Evolutionary conservation across 164 flowering plant genomes (phyloP).

Genomic region (Euptelea pleiosperma): DNA sequence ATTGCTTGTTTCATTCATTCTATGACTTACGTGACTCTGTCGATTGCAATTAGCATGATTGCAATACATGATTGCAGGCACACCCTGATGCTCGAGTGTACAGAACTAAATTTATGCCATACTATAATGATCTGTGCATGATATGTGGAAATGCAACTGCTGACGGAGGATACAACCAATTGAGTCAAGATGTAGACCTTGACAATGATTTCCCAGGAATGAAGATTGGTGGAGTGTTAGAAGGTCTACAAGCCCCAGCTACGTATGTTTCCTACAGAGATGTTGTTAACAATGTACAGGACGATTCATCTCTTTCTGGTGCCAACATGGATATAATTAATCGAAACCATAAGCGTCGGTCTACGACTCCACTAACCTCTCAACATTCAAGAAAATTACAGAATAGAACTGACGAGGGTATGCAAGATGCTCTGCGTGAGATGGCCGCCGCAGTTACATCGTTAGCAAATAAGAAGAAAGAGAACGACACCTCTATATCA

Average conservation of each 20-base stretch:
- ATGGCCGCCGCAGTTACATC: slow-evolving; percentile 29
- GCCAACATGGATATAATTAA: no score
- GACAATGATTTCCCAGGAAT: slow-evolving; percentile 8
- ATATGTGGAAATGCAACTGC: slow-evolving; percentile 26
- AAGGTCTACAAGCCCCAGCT: slow-evolving; percentile 17
- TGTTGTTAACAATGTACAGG: slow-evolving; percentile 12
- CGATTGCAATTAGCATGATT: neutral
- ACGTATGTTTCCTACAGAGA: slow-evolving; percentile 21
- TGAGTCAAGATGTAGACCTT: slow-evolving; percentile 17
- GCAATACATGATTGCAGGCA: slow-evolving; percentile 30
- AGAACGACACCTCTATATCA: slow-evolving; percentile 23
- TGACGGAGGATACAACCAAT: slow-evolving; percentile 27
- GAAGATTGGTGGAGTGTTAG: no score
- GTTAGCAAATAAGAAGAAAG: slow-evolving; percentile 20
- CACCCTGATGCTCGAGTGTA: slow-evolving; percentile 49
- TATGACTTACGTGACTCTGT: neutral
- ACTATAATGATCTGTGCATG: no score
- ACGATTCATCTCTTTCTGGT: no score
- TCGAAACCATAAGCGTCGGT: slow-evolving; percentile 22
- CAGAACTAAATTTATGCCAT: slow-evolving; percentile 55
- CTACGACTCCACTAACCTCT: slow-evolving; percentile 13
- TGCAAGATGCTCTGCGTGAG: slow-evolving; percentile 19
- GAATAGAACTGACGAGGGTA: slow-evolving; percentile 16
- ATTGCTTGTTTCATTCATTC: neutral
- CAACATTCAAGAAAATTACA: slow-evolving; percentile 11